phyloP scores from a whole-genome alignment of 2,329 filamentous ascomycete species.

The Sporothrix pallida region DNA sequence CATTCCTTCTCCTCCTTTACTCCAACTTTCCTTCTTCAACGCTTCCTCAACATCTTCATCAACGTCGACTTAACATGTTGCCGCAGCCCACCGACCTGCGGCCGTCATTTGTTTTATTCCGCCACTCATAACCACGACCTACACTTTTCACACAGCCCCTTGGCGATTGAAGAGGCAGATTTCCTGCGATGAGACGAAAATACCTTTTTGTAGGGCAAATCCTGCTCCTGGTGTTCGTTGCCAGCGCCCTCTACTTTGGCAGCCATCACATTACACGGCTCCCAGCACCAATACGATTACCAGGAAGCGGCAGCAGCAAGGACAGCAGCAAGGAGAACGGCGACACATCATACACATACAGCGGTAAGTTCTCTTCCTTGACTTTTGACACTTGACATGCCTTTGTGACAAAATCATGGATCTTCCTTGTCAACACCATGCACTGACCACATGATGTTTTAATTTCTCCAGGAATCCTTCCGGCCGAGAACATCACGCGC shows the following conservation, averaged over 20 bases:
- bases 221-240: conserved; percentile 34
- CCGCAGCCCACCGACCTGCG: neutral
- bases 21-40: too few species aligned
- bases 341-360: neutral
- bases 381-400: too few species aligned
- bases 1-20: too few species aligned
- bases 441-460: neutral
- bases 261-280: conserved; percentile 30
- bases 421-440: neutral
- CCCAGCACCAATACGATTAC: neutral
- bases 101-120: neutral
- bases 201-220: conserved; percentile 31
- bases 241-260: conserved; percentile 34
- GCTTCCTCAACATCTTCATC: too few species aligned
- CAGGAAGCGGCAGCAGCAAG: neutral
- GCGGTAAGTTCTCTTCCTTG: neutral
- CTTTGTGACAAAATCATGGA: neutral
- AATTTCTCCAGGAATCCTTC: neutral
- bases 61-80: neutral
- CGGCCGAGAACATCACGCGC: conserved; percentile 26
- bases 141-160: neutral
- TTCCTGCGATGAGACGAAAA: conserved; percentile 34
- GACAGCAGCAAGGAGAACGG: neutral
- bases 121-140: neutral
- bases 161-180: neutral